Evolutionary conservation across 805 yeast species (phyloP).

Genomic region (Yamadazyma sp.): DNA sequence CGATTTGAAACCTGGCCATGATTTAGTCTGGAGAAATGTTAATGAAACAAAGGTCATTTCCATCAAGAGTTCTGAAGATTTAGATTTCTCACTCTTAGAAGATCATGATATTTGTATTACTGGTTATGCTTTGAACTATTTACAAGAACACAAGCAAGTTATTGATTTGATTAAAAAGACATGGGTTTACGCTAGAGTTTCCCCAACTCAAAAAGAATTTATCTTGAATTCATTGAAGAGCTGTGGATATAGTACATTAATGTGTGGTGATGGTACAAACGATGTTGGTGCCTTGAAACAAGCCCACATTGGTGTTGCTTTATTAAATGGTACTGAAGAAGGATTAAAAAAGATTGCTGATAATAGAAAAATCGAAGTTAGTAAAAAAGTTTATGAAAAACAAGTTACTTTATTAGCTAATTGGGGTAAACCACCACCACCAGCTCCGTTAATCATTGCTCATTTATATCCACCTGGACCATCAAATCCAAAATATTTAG

Average conservation of each 20-base stretch:
- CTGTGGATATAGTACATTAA: constrained; percentile 87
- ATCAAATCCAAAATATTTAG: constrained; percentile 79
- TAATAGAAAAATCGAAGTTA: constrained; percentile 62
- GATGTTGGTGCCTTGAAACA: constrained; percentile 99
- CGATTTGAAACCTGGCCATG: constrained; percentile 41
- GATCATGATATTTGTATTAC: constrained; percentile 86
- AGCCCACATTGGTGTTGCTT: constrained; percentile 98
- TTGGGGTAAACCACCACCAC: constrained; percentile 84
- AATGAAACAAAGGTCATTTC: constrained; percentile 72
- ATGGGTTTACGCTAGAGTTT: constrained; percentile 97
- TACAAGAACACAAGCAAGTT: constrained; percentile 67
- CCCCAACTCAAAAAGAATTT: constrained; percentile 93
- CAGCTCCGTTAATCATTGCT: constrained; percentile 83
- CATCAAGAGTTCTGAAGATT: constrained; percentile 54
- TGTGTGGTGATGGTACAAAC: constrained; percentile 99
- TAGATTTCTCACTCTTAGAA: constrained; percentile 56
- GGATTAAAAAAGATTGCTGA: constrained; percentile 88
- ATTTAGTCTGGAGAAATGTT: constrained; percentile 81
- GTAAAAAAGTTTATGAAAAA: constrained; percentile 71
- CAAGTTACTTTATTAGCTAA: constrained; percentile 74
- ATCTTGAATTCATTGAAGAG: constrained; percentile 79
- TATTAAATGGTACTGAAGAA: constrained; percentile 94
- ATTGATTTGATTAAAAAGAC: constrained; percentile 76
- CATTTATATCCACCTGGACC: constrained; percentile 97
- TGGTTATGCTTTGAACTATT: constrained; percentile 77